phyloP scores from a whole-genome alignment of 2,329 filamentous ascomycete genomes.

The Sclerotinia minor region DNA sequence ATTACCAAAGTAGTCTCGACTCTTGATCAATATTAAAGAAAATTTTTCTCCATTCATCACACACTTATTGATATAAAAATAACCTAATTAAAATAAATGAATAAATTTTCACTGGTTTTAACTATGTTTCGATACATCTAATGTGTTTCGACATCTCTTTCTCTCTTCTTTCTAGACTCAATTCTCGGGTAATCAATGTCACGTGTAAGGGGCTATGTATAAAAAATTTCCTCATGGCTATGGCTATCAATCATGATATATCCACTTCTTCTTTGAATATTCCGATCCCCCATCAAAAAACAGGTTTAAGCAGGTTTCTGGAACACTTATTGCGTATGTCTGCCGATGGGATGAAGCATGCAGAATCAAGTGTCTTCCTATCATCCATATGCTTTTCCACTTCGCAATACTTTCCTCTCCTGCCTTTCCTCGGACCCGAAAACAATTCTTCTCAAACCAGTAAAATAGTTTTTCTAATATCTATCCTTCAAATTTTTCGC shows the following conservation, averaged over 20 bases:
- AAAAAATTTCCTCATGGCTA: background rate
- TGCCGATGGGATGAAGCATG: background rate
- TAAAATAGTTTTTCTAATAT: background rate
- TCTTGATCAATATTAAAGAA: no score
- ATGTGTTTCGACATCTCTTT: background rate
- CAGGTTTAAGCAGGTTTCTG: background rate
- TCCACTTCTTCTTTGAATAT: background rate
- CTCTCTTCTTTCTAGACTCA: background rate
- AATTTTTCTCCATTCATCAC: no score
- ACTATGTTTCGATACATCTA: background rate
- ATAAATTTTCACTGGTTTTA: background rate
- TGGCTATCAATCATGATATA: background rate
- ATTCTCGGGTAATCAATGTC: background rate
- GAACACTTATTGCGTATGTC: background rate
- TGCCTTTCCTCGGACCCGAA: background rate
- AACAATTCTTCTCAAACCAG: background rate
- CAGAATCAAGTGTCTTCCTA: background rate
- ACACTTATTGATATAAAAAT: no score
- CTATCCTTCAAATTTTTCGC: background rate
- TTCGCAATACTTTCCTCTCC: background rate
- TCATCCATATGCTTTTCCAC: background rate
- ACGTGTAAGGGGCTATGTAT: constrained; percentile 3
- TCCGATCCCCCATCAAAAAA: background rate
- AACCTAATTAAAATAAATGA: no score
- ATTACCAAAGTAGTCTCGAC: no score